phyloP scores from a whole-genome alignment of 2,329 filamentous ascomycete genomes.

The Fragosphaeria purpurea region DNA sequence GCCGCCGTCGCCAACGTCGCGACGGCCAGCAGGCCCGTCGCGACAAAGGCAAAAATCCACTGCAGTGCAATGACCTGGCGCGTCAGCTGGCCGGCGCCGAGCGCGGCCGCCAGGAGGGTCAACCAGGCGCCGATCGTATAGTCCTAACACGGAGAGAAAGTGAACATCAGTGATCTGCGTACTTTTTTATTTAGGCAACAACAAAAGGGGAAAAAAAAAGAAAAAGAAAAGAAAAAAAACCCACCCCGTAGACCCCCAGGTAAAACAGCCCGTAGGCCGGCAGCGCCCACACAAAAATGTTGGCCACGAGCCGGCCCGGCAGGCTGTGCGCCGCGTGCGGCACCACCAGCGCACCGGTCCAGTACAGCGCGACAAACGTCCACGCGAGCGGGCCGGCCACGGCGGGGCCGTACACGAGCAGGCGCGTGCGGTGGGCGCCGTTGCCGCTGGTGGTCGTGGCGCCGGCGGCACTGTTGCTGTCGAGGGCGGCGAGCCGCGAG shows the following conservation, averaged over 20 bases:
- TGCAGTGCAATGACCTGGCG: conserved; percentile 67
- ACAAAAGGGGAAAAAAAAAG: not conserved
- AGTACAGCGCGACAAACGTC: conserved; percentile 80
- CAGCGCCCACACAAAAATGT: conserved; percentile 80
- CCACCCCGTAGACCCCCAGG: conserved; percentile 60
- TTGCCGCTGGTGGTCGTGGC: too few relatives aligned
- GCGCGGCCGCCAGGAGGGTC: conserved; percentile 60
- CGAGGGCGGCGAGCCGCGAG: too few relatives aligned
- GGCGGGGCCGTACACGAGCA: conserved; percentile 63
- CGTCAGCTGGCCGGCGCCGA: conserved; percentile 69
- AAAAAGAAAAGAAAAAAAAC: conserved; percentile 9
- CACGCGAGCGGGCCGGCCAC: conserved; percentile 73
- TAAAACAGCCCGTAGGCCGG: conserved; percentile 69
- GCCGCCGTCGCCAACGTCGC: conserved; percentile 55
- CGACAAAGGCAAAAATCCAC: conserved; percentile 85
- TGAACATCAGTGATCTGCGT: too few relatives aligned
- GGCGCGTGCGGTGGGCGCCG: conserved; percentile 40
- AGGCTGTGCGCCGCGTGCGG: conserved; percentile 53
- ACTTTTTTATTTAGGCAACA: too few relatives aligned
- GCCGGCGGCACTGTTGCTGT: too few relatives aligned
- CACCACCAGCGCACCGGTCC: conserved; percentile 80
- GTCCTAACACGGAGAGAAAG: conserved; percentile 28
- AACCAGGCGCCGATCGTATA: conserved; percentile 73
- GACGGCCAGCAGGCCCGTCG: conserved; percentile 67
- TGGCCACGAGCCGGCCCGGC: conserved; percentile 69